Conservation (phyloP, 208 protist genomes). For the Trichomonas tenax region DNA sequence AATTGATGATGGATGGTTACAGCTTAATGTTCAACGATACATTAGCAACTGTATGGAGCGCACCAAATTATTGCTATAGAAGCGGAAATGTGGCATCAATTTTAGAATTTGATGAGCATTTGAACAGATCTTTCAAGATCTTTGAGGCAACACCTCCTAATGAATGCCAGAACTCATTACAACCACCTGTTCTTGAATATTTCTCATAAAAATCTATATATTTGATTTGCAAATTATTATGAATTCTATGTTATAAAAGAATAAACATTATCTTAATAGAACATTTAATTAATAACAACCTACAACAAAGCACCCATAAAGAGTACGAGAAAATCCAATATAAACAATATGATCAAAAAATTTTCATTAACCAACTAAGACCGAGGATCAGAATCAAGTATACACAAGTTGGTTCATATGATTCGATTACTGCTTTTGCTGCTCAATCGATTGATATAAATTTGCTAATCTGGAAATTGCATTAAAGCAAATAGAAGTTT, state of each 20-base stretch:
- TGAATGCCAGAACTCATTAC: constrained; percentile 36
- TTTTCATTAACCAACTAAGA: no score
- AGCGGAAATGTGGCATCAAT: constrained; percentile 51
- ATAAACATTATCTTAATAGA: no score
- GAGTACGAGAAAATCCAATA: no score
- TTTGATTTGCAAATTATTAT: not conserved
- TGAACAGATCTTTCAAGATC: constrained; percentile 63
- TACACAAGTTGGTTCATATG: no score
- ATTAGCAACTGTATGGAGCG: constrained; percentile 51
- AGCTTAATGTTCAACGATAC: constrained; percentile 51
- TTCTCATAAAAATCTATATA: not conserved
- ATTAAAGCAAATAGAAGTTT: not conserved
- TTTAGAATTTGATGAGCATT: constrained; percentile 74
- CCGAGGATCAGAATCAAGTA: no score
- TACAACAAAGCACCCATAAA: no score
- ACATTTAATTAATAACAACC: no score
- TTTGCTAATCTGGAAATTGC: not conserved
- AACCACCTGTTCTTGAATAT: not conserved
- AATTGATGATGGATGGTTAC: constrained; percentile 54
- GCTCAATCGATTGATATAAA: no score
- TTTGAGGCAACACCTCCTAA: constrained; percentile 91
- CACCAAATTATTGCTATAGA: constrained; percentile 53
- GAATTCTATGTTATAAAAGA: no score
- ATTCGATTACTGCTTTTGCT: no score
- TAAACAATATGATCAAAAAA: no score